Conservation (phyloP, 2,329 filamentous ascomycete species). For the Lasiodiplodia gonubiensis region DNA sequence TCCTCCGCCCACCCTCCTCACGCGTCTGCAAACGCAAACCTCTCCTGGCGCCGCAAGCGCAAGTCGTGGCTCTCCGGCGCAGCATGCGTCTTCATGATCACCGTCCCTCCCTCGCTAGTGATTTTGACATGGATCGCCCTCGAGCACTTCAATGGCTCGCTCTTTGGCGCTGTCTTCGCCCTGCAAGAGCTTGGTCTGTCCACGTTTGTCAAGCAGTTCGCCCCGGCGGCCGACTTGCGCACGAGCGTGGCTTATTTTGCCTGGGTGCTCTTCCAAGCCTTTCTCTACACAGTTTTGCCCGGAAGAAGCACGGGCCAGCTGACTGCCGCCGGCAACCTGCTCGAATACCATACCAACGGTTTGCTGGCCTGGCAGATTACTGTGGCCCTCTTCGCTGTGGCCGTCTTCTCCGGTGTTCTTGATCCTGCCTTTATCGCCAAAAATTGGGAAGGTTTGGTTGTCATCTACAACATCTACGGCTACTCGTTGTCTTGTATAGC, state of each 20-base stretch:
- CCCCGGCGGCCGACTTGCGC: constrained; percentile 12
- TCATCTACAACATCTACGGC: constrained; percentile 26
- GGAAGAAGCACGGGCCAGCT: constrained; percentile 26
- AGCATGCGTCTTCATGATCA: constrained; percentile 27
- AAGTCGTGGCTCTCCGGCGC: constrained; percentile 24
- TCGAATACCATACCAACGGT: constrained; percentile 28
- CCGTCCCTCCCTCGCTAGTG: constrained; percentile 23
- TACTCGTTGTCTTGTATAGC: constrained; percentile 19
- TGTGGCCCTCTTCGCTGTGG: background rate
- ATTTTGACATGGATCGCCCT: constrained; percentile 28
- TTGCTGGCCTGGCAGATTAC: constrained; percentile 24
- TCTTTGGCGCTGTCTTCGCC: constrained; percentile 11
- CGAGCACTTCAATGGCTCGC: constrained; percentile 26
- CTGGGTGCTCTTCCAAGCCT: constrained; percentile 27
- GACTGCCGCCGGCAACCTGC: constrained; percentile 26
- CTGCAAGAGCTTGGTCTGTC: constrained; percentile 22
- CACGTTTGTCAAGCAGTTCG: constrained; percentile 15
- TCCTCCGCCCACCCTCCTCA: background rate
- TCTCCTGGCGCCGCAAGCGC: constrained; percentile 27
- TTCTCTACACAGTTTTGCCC: constrained; percentile 27
- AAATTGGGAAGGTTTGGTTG: constrained; percentile 27
- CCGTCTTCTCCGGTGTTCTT: constrained; percentile 1
- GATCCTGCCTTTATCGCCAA: constrained; percentile 24
- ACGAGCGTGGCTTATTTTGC: constrained; percentile 20
- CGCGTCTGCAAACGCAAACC: constrained; percentile 11